Percentiles rank a stretch among this genome's conserved stretches.
Evolutionary conservation across 2,329 filamentous ascomycete genomes (phyloP).

Genomic region (Rhinocladiella similis): DNA sequence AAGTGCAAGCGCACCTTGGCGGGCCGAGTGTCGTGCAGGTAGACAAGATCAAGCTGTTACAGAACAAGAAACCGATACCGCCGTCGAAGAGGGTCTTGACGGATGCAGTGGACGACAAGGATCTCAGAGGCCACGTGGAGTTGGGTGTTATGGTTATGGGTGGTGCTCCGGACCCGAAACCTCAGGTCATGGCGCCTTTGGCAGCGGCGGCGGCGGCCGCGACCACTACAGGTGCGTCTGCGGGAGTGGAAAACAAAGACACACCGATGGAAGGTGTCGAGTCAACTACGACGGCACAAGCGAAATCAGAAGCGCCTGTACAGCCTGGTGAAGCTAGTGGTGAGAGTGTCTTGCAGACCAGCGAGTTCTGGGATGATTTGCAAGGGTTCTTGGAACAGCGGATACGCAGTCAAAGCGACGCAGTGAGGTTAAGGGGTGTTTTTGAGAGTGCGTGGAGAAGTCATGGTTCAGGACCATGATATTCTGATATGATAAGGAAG

Average conservation of each 20-base stretch:
- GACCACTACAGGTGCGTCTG: constrained; percentile 38
- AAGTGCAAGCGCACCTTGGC: constrained; percentile 63
- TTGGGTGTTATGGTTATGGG: constrained; percentile 87
- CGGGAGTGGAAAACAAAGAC: constrained; percentile 37
- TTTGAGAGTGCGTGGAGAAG: constrained; percentile 72
- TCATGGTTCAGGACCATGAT: constrained; percentile 14
- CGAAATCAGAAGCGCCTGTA: constrained; percentile 9
- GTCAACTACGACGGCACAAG: neutral
- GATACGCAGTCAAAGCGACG: constrained; percentile 68
- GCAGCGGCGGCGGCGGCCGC: constrained; percentile 33
- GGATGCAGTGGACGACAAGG: constrained; percentile 65
- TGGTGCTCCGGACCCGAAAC: constrained; percentile 52
- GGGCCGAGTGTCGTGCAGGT: constrained; percentile 39
- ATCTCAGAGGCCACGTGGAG: constrained; percentile 58
- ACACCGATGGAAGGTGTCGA: constrained; percentile 35
- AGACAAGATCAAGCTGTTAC: constrained; percentile 83
- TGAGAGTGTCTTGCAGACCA: constrained; percentile 55
- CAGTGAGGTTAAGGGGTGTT: constrained; percentile 62
- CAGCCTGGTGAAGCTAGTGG: constrained; percentile 22
- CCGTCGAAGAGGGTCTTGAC: constrained; percentile 69
- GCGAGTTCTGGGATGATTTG: constrained; percentile 85
- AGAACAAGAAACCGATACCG: constrained; percentile 80
- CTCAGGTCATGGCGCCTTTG: constrained; percentile 15
- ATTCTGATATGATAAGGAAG: neutral
- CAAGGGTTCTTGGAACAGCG: constrained; percentile 77